Percentiles rank a stretch among this genome's conserved stretches.
Evolutionary conservation across 495 filamentous ascomycete species (phyloP).

Genomic region (Diplogelasinospora grovesii): DNA sequence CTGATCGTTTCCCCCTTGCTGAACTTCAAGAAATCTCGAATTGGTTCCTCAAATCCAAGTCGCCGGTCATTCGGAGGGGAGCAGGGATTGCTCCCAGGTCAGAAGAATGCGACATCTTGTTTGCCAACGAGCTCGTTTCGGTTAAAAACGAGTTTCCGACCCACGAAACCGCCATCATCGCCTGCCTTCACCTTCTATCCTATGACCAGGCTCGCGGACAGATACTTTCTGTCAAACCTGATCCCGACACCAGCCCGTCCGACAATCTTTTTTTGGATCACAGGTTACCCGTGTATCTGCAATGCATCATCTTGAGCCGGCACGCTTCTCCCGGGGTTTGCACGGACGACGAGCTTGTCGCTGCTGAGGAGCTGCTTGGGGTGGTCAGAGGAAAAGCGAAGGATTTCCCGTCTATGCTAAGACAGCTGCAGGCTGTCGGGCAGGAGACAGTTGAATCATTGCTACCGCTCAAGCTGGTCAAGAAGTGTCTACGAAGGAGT

Average conservation of each 20-base stretch:
- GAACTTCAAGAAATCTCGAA: slow-evolving; percentile 6
- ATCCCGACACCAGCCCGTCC: neutral
- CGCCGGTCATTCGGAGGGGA: slow-evolving; percentile 1
- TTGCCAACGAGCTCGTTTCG: slow-evolving; percentile 6
- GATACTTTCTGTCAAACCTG: slow-evolving; percentile 2
- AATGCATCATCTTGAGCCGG: slow-evolving; percentile 6
- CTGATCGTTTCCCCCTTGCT: slow-evolving; percentile 5
- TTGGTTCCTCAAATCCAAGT: slow-evolving; percentile 3
- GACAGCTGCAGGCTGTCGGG: slow-evolving; percentile 5
- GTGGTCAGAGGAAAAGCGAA: slow-evolving; percentile 1
- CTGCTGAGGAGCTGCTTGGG: slow-evolving; percentile 8
- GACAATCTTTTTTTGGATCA: slow-evolving; percentile 9
- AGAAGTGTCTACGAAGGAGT: slow-evolving; percentile 3
- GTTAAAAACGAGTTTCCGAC: slow-evolving; percentile 5
- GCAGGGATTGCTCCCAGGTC: neutral
- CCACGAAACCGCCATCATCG: slow-evolving; percentile 11
- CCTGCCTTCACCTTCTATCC: slow-evolving; percentile 8
- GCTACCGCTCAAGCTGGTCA: slow-evolving; percentile 3
- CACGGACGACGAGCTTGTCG: slow-evolving; percentile 8
- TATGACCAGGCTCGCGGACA: slow-evolving; percentile 10
- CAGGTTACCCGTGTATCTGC: slow-evolving; percentile 6
- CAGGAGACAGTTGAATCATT: neutral
- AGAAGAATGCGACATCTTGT: slow-evolving; percentile 8
- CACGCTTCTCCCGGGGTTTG: slow-evolving; percentile 2
- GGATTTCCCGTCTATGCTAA: slow-evolving; percentile 9